These are phyloP conservation scores for Picea glauca DNA, from an alignment of 75 land plant genomes.

Conservation along the genomic window DNA sequence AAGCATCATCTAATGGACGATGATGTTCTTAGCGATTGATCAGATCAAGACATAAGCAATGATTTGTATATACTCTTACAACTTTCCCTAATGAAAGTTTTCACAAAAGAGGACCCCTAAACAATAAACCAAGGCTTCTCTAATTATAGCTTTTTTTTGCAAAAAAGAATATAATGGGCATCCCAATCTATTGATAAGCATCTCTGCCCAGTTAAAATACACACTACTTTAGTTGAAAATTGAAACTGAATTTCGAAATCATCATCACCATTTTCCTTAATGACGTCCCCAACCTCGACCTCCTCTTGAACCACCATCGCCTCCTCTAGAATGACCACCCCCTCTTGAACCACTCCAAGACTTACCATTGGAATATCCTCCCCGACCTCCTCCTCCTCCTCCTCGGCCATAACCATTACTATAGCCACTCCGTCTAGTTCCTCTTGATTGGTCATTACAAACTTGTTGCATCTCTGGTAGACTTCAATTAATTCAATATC, in stretches of 20 bases:
- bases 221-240: not conserved
- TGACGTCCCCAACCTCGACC: conserved; percentile 1
- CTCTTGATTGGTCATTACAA: conserved; percentile 19
- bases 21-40: not conserved
- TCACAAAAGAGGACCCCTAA: too few species aligned
- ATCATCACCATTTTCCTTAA: not conserved
- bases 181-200: not conserved
- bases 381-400: conserved; percentile 11
- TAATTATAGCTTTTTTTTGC: too few species aligned
- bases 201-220: too few species aligned
- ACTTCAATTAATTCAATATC: conserved; percentile 14
- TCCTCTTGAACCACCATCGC: not conserved
- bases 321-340: conserved; percentile 8
- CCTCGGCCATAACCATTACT: conserved; percentile 15
- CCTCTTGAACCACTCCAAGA: conserved; percentile 11
- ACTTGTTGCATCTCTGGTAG: conserved; percentile 25
- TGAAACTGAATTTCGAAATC: not conserved
- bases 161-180: not conserved
- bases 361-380: conserved; percentile 16
- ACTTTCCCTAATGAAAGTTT: too few species aligned
- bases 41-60: not conserved
- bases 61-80: not conserved
- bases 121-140: too few species aligned
- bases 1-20: not conserved
- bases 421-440: conserved; percentile 13